These are phyloP conservation scores for Pyrus pyrifolia DNA, from an alignment of 306 rosid genomes.

Conservation along the genomic window DNA sequence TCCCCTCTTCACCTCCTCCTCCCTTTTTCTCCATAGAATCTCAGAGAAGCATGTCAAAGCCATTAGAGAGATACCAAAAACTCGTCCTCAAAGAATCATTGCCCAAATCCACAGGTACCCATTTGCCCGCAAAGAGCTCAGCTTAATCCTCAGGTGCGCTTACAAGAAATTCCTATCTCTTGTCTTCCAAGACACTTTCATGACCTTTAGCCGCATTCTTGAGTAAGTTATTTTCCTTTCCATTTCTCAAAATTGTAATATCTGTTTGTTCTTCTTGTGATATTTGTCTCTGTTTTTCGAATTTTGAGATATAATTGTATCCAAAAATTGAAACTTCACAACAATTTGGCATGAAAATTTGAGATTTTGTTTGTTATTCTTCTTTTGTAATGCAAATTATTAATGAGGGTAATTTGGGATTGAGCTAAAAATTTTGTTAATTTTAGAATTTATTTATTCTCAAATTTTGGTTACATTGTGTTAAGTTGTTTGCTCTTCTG, in stretches of 20 bases:
- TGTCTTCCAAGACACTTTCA: slow-evolving; percentile 54
- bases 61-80: slow-evolving; percentile 46
- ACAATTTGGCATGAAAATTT: neutral
- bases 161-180: slow-evolving; percentile 45
- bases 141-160: slow-evolving; percentile 53
- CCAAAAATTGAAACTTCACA: neutral
- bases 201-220: slow-evolving; percentile 79
- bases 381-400: neutral
- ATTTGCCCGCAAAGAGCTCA: slow-evolving; percentile 59
- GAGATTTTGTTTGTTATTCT: neutral
- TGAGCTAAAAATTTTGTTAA: too few relatives aligned
- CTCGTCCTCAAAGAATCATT: slow-evolving; percentile 42
- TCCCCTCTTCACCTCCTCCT: neutral
- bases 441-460: neutral
- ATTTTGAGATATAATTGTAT: neutral
- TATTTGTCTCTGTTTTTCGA: neutral
- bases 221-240: slow-evolving; percentile 29
- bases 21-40: neutral
- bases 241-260: too few relatives aligned
- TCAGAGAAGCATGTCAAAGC: slow-evolving; percentile 32
- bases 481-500: neutral
- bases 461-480: neutral
- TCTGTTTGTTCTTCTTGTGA: too few relatives aligned
- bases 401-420: neutral
- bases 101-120: slow-evolving; percentile 41